These are phyloP conservation scores for Houttuynia cordata DNA, from an alignment of 164 flowering plant species.

Conservation along the genomic window DNA sequence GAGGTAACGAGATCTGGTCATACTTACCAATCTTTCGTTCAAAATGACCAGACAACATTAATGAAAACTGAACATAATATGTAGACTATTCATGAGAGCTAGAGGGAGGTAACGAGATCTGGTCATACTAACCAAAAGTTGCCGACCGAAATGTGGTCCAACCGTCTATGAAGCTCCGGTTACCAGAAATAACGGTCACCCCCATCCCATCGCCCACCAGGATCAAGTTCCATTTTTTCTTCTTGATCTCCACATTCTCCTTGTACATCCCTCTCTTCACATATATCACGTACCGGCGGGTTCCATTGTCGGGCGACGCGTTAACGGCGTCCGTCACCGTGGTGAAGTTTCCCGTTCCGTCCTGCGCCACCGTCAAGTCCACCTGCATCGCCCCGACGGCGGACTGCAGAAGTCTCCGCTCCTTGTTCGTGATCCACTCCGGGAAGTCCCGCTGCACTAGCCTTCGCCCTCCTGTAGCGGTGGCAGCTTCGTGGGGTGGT, in stretches of 20 bases:
- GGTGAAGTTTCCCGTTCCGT: conserved; percentile 73
- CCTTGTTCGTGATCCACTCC: conserved; percentile 31
- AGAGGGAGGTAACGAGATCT: too few species aligned
- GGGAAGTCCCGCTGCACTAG: too few species aligned
- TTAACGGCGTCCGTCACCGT: conserved; percentile 48
- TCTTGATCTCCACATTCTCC: conserved; percentile 70
- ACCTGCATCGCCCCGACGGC: conserved; percentile 17
- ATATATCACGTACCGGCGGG: conserved; percentile 34
- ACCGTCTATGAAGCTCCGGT: conserved; percentile 49
- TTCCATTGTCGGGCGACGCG: conserved; percentile 57
- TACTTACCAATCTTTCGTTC: too few species aligned
- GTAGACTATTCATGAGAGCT: too few species aligned
- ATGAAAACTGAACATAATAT: too few species aligned
- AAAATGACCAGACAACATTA: too few species aligned
- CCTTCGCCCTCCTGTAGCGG: too few species aligned
- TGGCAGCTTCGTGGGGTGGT: not conserved
- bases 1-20: not conserved
- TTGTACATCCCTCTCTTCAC: conserved; percentile 52
- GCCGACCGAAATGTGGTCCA: conserved; percentile 53
- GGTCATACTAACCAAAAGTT: conserved; percentile 47
- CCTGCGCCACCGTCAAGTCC: conserved; percentile 60
- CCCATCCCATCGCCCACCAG: conserved; percentile 71
- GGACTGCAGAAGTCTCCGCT: conserved; percentile 37
- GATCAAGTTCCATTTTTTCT: conserved; percentile 56
- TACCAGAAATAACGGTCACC: conserved; percentile 52